A percentile compares a stretch with the other conserved stretches of the same genome.
Evolutionary conservation across 2,329 filamentous ascomycete species (phyloP).

Genomic region (Phoma sp.): DNA sequence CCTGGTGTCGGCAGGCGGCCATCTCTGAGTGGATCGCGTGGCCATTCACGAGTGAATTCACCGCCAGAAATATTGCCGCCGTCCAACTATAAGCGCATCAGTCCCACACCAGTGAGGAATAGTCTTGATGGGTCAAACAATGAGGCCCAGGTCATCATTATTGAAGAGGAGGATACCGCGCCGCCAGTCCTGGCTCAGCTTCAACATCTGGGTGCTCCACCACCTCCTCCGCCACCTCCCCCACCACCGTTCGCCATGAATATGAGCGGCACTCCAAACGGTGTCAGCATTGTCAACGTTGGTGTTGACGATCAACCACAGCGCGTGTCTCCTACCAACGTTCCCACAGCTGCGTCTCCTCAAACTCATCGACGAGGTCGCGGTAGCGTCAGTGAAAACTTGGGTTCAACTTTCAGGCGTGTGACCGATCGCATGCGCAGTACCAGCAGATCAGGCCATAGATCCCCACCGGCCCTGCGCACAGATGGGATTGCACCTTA

Average conservation of each 20-base stretch:
- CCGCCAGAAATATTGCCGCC: slow-evolving; percentile 45
- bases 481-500: slow-evolving; percentile 47
- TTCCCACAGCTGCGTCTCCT: slow-evolving; percentile 45
- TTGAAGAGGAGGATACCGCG: slow-evolving; percentile 48
- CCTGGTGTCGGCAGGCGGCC: slow-evolving; percentile 40
- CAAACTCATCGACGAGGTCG: slow-evolving; percentile 59
- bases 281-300: slow-evolving; percentile 53
- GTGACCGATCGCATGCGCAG: slow-evolving; percentile 66
- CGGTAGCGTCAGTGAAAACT: slow-evolving; percentile 63
- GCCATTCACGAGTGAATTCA: slow-evolving; percentile 52
- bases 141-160: slow-evolving; percentile 51
- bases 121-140: slow-evolving; percentile 62
- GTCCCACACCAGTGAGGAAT: slow-evolving; percentile 52
- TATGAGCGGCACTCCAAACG: slow-evolving; percentile 28
- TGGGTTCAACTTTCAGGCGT: slow-evolving; percentile 56
- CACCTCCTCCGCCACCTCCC: slow-evolving; percentile 54
- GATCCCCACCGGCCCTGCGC: slow-evolving; percentile 51
- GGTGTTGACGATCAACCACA: slow-evolving; percentile 50
- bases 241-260: slow-evolving; percentile 27
- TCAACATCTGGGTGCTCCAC: slow-evolving; percentile 63
- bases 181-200: slow-evolving; percentile 65
- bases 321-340: slow-evolving; percentile 29
- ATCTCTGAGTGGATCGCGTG: slow-evolving; percentile 43
- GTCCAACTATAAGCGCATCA: slow-evolving; percentile 47
- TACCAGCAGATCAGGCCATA: slow-evolving; percentile 59